Percentiles rank a stretch among this genome's conserved stretches.
Conservation (phyloP, 1,139 yeast species). For the Scheffersomyces stambukii region DNA sequence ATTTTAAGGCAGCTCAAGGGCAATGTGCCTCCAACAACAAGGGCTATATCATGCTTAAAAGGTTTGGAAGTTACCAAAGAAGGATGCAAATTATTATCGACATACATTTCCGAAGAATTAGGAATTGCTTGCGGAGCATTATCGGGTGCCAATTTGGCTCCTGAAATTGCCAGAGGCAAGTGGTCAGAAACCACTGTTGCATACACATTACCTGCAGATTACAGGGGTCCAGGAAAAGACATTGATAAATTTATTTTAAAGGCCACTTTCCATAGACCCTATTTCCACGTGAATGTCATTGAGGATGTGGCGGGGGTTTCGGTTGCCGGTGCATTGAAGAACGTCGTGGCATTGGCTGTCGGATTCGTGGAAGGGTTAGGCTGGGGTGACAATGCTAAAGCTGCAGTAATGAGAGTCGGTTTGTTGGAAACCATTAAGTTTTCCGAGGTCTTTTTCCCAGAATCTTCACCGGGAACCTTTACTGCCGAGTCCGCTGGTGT, state of each 20-base stretch:
- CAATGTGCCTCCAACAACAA: constrained; percentile 30
- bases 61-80: constrained; percentile 44
- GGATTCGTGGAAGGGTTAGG: constrained; percentile 48
- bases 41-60: constrained; percentile 47
- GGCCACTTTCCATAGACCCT: constrained; percentile 44
- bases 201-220: constrained; percentile 37
- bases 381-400: constrained; percentile 52
- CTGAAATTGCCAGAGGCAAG: constrained; percentile 43
- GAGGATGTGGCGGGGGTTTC: constrained; percentile 48
- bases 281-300: constrained; percentile 46
- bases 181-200: constrained; percentile 53
- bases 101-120: constrained; percentile 39
- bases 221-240: constrained; percentile 38
- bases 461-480: constrained; percentile 35
- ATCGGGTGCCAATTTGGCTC: constrained; percentile 48
- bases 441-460: constrained; percentile 39
- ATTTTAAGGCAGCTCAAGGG: constrained; percentile 38
- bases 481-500: constrained; percentile 49
- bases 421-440: constrained; percentile 41
- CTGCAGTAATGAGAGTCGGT: constrained; percentile 48
- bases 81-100: constrained; percentile 43
- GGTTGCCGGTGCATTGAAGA: constrained; percentile 49
- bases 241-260: constrained; percentile 39
- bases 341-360: constrained; percentile 45
- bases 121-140: constrained; percentile 45